Evolutionary conservation across 2,329 filamentous ascomycete genomes (phyloP), one percentile per base, ranked within the genome.

Genomic region (Diplocarpon rosae): DNA sequence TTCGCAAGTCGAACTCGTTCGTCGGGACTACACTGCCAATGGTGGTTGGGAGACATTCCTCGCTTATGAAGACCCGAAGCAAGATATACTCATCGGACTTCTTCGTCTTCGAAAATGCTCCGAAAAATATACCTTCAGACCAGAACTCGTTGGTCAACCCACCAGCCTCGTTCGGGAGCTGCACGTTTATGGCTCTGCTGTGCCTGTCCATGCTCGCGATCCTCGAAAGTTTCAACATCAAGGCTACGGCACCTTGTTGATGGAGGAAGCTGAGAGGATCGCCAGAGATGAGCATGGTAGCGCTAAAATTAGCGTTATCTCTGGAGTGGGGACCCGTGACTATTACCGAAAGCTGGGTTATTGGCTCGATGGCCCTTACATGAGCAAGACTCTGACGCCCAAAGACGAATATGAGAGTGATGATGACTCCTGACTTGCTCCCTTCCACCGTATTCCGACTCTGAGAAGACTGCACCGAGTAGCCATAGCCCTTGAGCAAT

Each of bases 11-110:
- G 92, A 98, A 69, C 78, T 98, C 15, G 83, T 98, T 27, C 82
- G 92, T 20, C 76, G 92, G 53, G 92, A 98, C 67, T 98, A 98
- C 65, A 76, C 79, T 0, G 92, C 92, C 54, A 98, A 98, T 62
- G 89, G 85, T 32, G 93, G 92, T 17, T 98, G 92, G 92, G 92
- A 98, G 66, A 98, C 92, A 0, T 98, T 98, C 67, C 71, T 98
- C 5, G 89, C 92, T 1, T 98, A 98, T 60, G 92, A 98, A 62
- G 92, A 98, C 56, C 90, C 92, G 1, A 95, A 95, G 69, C 92
- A 98, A 63, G 92, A 98, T 62, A 98, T 98, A 46, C 71, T 98
- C 3, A 94, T 98, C 47, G 93, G 85, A 1, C 69, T 98, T 30
- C 72, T 98, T 45, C 80, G 92, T 14, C 67, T 98, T 52, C 77